Evolutionary conservation across 331 rosid species (phyloP).

Genomic region (Spiraea crenata): DNA sequence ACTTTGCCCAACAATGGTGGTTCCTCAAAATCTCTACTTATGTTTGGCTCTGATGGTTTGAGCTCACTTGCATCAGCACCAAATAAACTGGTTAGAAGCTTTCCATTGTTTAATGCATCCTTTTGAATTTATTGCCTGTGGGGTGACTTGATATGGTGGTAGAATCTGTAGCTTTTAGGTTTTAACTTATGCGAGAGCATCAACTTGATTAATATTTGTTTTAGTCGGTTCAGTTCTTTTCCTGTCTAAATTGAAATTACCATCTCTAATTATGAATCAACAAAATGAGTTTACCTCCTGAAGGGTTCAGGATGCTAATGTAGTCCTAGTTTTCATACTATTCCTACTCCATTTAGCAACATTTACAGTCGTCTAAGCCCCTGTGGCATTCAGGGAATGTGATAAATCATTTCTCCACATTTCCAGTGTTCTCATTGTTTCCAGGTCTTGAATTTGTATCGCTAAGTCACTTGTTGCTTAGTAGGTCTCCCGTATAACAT

Average conservation of each 20-base stretch:
- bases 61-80: conserved; percentile 50
- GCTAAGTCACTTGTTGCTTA: background rate
- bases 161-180: background rate
- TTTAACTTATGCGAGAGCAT: background rate
- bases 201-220: background rate
- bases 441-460: background rate
- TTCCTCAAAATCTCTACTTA: conserved; percentile 46
- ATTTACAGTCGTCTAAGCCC: no score
- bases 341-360: background rate
- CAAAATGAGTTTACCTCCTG: background rate
- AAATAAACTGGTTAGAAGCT: conserved; percentile 54
- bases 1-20: conserved; percentile 46
- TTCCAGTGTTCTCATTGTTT: conserved; percentile 1
- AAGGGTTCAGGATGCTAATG: background rate
- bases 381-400: background rate
- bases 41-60: conserved; percentile 51
- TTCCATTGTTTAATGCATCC: background rate
- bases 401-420: background rate
- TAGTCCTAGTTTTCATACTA: background rate
- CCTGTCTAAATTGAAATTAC: background rate
- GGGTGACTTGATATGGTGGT: background rate
- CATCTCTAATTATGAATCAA: background rate
- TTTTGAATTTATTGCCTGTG: conserved; percentile 7
- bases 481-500: background rate
- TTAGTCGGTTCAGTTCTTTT: background rate